Evolutionary conservation across 495 filamentous ascomycete genomes (phyloP).

Genomic region (Aspergillus affinis): DNA sequence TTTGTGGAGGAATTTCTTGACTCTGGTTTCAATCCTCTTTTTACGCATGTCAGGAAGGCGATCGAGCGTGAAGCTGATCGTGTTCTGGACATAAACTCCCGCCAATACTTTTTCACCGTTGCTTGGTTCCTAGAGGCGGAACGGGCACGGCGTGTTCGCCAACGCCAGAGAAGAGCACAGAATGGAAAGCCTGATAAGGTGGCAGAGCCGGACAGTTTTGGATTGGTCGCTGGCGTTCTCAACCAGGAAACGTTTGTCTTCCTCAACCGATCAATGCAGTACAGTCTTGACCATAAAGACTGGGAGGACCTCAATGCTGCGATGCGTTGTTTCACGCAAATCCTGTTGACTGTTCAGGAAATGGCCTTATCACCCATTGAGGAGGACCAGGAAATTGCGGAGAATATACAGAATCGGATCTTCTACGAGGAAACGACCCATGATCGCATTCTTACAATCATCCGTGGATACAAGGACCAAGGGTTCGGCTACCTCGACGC

Average conservation of each 20-base stretch:
- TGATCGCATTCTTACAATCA: conserved; percentile 75
- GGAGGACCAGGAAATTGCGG: conserved; percentile 96
- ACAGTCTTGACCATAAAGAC: conserved; percentile 71
- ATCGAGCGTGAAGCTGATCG: conserved; percentile 91
- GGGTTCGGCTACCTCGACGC: conserved; percentile 92
- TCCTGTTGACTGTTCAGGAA: conserved; percentile 88
- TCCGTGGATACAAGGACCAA: conserved; percentile 85
- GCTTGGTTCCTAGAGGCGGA: conserved; percentile 96
- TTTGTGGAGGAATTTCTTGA: conserved; percentile 97
- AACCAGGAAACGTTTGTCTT: conserved; percentile 91
- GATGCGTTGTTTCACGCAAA: conserved; percentile 80
- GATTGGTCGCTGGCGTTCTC: conserved; percentile 81
- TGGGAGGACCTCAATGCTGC: conserved; percentile 85
- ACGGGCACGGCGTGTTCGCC: conserved; percentile 63
- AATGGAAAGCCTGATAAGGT: conserved; percentile 39
- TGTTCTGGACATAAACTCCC: conserved; percentile 65
- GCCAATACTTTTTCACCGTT: conserved; percentile 90
- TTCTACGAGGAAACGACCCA: conserved; percentile 98
- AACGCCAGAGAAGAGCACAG: conserved; percentile 40
- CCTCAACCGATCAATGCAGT: conserved; percentile 79
- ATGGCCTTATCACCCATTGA: conserved; percentile 84
- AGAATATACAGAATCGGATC: conserved; percentile 93
- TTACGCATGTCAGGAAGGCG: conserved; percentile 79
- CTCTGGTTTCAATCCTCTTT: conserved; percentile 92
- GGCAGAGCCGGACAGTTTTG: conserved; percentile 73